phyloP scores from a whole-genome alignment of 768 basidiomycete species.

The Sarcodon sp. region DNA sequence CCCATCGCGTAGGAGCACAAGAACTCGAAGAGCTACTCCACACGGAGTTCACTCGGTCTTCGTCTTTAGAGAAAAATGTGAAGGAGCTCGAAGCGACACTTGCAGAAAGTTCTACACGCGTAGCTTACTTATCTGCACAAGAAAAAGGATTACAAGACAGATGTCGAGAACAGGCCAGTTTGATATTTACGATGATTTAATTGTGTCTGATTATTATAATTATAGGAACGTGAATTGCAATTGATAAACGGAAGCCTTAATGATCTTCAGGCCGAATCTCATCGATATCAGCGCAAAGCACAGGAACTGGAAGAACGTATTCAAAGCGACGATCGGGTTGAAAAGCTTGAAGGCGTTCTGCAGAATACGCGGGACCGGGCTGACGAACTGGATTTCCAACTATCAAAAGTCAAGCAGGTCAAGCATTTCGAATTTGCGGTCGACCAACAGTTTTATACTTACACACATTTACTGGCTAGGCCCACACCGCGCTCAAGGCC shows the following conservation, averaged over 20 bases:
- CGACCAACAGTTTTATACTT: slow-evolving; percentile 1
- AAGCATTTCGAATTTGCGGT: slow-evolving; percentile 5
- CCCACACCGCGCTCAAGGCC: slow-evolving; percentile 39
- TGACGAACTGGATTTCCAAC: slow-evolving; percentile 73
- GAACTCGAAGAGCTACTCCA: slow-evolving; percentile 12
- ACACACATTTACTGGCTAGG: slow-evolving; percentile 21
- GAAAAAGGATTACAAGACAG: slow-evolving; percentile 42
- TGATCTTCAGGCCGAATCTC: slow-evolving; percentile 40
- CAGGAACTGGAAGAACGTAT: slow-evolving; percentile 75
- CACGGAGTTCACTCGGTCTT: slow-evolving; percentile 9
- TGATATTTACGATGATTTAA: background rate
- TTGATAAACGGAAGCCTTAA: slow-evolving; percentile 38
- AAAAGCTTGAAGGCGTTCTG: slow-evolving; percentile 56
- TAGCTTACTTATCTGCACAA: slow-evolving; percentile 29
- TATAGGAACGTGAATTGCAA: slow-evolving; percentile 67
- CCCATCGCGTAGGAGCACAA: slow-evolving; percentile 8
- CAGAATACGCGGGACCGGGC: slow-evolving; percentile 73
- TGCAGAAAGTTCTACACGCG: slow-evolving; percentile 20
- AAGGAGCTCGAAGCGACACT: slow-evolving; percentile 28
- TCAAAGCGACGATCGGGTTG: slow-evolving; percentile 72
- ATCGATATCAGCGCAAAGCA: slow-evolving; percentile 41
- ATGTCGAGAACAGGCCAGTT: slow-evolving; percentile 38
- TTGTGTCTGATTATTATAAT: background rate
- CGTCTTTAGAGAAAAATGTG: slow-evolving; percentile 18
- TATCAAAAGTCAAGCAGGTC: slow-evolving; percentile 72